Percentiles rank a stretch among this genome's conserved stretches.
phyloP scores from a whole-genome alignment of 2,329 filamentous ascomycete genomes.

The Aspergillus ochraceus region DNA sequence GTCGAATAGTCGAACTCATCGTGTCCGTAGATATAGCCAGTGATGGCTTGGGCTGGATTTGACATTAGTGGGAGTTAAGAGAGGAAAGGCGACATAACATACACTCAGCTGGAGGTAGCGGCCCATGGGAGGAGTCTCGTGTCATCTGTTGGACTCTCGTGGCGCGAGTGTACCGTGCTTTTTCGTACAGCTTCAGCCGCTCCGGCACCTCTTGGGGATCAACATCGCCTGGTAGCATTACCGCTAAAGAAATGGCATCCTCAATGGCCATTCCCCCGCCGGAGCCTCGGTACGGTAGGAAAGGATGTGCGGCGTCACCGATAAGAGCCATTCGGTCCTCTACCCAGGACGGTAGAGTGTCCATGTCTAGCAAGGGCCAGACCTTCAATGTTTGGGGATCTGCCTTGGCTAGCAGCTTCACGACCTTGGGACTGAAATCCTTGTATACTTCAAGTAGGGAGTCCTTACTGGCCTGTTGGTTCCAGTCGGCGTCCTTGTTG shows the following conservation, averaged over 20 bases:
- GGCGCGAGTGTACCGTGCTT: slow-evolving; percentile 58
- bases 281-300: slow-evolving; percentile 64
- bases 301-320: slow-evolving; percentile 69
- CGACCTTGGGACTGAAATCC: slow-evolving; percentile 46
- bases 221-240: slow-evolving; percentile 54
- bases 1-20: slow-evolving; percentile 59
- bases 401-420: slow-evolving; percentile 39
- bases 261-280: slow-evolving; percentile 67
- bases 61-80: too few species aligned
- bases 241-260: slow-evolving; percentile 61
- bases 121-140: slow-evolving; percentile 43
- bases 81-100: neutral
- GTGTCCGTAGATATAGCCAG: slow-evolving; percentile 56
- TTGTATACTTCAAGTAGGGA: slow-evolving; percentile 28
- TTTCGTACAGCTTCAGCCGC: slow-evolving; percentile 60
- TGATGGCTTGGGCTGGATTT: slow-evolving; percentile 12
- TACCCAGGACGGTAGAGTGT: slow-evolving; percentile 56
- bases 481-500: slow-evolving; percentile 41
- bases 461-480: slow-evolving; percentile 26
- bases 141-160: slow-evolving; percentile 57
- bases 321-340: slow-evolving; percentile 57
- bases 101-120: slow-evolving; percentile 20
- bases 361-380: slow-evolving; percentile 65
- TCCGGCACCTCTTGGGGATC: slow-evolving; percentile 50
- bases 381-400: slow-evolving; percentile 52